These are phyloP conservation scores for Xylaria sp. DNA, from an alignment of 2,329 filamentous ascomycete species.

Conservation along the genomic window DNA sequence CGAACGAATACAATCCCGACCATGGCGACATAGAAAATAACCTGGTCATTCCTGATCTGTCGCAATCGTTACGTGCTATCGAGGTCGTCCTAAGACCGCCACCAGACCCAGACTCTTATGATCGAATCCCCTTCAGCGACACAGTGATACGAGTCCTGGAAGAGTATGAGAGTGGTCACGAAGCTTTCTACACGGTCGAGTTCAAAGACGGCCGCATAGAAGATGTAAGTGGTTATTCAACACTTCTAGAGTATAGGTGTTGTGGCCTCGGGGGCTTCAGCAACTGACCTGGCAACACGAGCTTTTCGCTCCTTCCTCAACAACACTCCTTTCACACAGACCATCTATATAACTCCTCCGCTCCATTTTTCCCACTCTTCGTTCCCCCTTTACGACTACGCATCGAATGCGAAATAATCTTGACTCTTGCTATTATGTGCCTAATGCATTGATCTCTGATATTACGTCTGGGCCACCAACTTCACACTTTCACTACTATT, in stretches of 20 bases:
- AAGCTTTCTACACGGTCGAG: slow-evolving; percentile 47
- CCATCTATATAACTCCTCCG: not conserved
- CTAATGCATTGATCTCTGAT: no score
- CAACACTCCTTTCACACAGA: not conserved
- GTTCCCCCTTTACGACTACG: not conserved
- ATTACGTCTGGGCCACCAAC: no score
- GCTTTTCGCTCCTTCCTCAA: not conserved
- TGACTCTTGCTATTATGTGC: no score
- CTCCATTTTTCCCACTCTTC: not conserved
- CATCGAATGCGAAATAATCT: not conserved
- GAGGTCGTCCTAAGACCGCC: slow-evolving; percentile 40
- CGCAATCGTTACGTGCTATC: slow-evolving; percentile 32
- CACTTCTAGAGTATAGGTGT: no score
- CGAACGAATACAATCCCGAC: not conserved
- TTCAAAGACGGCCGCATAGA: slow-evolving; percentile 54
- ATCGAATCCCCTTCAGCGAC: slow-evolving; percentile 42
- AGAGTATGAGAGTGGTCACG: slow-evolving; percentile 37
- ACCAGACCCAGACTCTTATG: slow-evolving; percentile 34
- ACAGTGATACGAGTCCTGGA: slow-evolving; percentile 47
- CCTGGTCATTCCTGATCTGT: not conserved
- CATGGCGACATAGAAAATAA: not conserved
- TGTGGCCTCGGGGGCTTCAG: not conserved
- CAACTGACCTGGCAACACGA: not conserved
- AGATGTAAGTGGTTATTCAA: slow-evolving; percentile 46
- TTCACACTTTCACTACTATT: no score